Evolutionary conservation across 2,329 filamentous ascomycete genomes (phyloP).

Genomic region (Cladosporium sp.): DNA sequence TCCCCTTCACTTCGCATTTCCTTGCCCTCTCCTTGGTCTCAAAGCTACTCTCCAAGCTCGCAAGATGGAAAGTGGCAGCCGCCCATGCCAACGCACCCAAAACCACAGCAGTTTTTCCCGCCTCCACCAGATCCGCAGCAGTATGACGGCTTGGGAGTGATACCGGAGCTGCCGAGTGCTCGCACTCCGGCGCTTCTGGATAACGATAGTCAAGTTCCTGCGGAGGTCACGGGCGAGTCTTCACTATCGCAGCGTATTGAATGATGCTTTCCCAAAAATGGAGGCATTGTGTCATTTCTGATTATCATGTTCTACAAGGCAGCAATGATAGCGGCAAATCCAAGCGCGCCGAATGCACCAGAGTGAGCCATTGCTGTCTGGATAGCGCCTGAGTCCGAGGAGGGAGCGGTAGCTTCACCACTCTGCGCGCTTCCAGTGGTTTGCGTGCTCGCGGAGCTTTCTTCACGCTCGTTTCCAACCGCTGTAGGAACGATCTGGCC

Average conservation of each 20-base stretch:
- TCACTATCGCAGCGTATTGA: no score
- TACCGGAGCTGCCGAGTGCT: background rate
- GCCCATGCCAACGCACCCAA: background rate
- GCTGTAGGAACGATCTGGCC: slow-evolving; percentile 18
- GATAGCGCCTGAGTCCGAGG: slow-evolving; percentile 1
- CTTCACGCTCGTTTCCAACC: background rate
- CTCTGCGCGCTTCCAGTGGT: background rate
- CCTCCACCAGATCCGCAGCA: background rate
- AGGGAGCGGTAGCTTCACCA: background rate
- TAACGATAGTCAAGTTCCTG: no score
- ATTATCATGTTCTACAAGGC: background rate
- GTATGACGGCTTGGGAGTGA: background rate
- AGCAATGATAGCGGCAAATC: slow-evolving; percentile 1
- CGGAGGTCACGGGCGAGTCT: no score
- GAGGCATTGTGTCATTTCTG: no score
- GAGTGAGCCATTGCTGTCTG: slow-evolving; percentile 1
- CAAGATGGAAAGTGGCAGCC: background rate
- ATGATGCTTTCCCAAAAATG: no score
- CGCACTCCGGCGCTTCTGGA: background rate
- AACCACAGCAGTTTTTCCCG: background rate
- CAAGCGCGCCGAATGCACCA: background rate
- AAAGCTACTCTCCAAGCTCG: background rate
- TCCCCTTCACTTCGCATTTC: background rate
- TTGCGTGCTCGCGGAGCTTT: background rate
- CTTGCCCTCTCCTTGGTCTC: background rate